These are phyloP conservation scores for Leishmania major DNA, from an alignment of 208 protist species.

Conservation along the genomic window DNA sequence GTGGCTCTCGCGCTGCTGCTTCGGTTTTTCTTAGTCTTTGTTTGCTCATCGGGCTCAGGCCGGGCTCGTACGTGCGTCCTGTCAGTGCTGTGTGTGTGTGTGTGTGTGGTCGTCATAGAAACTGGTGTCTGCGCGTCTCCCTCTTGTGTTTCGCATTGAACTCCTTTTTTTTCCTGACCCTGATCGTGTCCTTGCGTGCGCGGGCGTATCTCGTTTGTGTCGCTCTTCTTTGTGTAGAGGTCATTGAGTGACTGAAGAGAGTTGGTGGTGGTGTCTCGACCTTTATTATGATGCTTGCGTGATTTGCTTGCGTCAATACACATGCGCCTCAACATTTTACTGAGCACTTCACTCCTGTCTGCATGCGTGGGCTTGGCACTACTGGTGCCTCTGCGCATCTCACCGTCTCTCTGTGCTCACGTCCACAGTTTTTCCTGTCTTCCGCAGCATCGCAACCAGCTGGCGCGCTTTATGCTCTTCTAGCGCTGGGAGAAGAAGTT, in stretches of 20 bases:
- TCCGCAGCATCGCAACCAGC: not conserved
- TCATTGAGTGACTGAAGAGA: not conserved
- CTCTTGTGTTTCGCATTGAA: not conserved
- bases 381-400: not conserved
- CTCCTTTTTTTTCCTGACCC: not conserved
- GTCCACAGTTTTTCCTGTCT: conserved; percentile 1
- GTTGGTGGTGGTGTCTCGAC: not conserved
- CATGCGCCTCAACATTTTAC: not conserved
- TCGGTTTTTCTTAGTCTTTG: not conserved
- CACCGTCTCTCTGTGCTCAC: not conserved
- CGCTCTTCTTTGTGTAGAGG: not conserved
- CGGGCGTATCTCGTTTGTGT: not conserved
- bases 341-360: not conserved
- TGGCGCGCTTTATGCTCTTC: not conserved
- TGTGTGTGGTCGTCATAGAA: not conserved
- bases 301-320: not conserved
- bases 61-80: not conserved
- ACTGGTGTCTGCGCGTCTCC: not conserved
- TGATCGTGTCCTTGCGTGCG: not conserved
- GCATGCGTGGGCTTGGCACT: not conserved
- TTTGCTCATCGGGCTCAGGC: not conserved
- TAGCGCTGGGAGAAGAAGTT: not conserved
- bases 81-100: not conserved
- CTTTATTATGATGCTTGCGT: not conserved
- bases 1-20: not conserved